Evolutionary conservation across 768 basidiomycete species (phyloP).

Genomic region (Suillus plorans): DNA sequence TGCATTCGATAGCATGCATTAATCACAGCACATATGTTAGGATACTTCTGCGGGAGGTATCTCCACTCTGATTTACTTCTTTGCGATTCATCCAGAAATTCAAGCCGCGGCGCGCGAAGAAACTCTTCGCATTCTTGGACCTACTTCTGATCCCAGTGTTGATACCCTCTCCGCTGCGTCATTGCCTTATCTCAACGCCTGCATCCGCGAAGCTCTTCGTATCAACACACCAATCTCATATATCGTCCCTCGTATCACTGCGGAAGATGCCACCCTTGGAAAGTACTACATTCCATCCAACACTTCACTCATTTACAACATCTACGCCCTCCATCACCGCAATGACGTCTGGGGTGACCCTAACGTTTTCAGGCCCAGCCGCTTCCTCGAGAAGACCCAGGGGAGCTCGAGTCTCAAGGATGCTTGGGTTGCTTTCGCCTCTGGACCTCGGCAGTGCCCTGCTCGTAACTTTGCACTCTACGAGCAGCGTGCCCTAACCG

Average conservation of each 20-base stretch:
- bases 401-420: slow-evolving; percentile 1
- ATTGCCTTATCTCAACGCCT: slow-evolving; percentile 35
- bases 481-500: slow-evolving; percentile 34
- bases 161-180: slow-evolving; percentile 23
- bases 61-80: slow-evolving; percentile 35
- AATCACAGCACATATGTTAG: slow-evolving; percentile 14
- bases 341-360: slow-evolving; percentile 29
- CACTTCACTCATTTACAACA: slow-evolving; percentile 33
- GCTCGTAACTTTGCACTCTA: slow-evolving; percentile 29
- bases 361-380: slow-evolving; percentile 30
- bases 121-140: slow-evolving; percentile 30
- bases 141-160: slow-evolving; percentile 29
- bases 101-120: slow-evolving; percentile 39
- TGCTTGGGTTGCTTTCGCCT: slow-evolving; percentile 31
- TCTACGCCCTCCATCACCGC: slow-evolving; percentile 33
- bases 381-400: slow-evolving; percentile 21
- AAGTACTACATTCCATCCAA: slow-evolving; percentile 31
- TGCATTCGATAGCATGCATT: neutral
- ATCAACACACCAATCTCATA: slow-evolving; percentile 30
- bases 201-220: slow-evolving; percentile 41
- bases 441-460: slow-evolving; percentile 35
- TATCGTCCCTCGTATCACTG: slow-evolving; percentile 19
- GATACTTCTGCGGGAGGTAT: slow-evolving; percentile 41
- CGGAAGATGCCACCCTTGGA: slow-evolving; percentile 15
- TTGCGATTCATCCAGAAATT: slow-evolving; percentile 36